Base-by-base conservation (phyloP, 768 basidiomycete genomes). In the Termitomyces bulborhizus region DNA sequence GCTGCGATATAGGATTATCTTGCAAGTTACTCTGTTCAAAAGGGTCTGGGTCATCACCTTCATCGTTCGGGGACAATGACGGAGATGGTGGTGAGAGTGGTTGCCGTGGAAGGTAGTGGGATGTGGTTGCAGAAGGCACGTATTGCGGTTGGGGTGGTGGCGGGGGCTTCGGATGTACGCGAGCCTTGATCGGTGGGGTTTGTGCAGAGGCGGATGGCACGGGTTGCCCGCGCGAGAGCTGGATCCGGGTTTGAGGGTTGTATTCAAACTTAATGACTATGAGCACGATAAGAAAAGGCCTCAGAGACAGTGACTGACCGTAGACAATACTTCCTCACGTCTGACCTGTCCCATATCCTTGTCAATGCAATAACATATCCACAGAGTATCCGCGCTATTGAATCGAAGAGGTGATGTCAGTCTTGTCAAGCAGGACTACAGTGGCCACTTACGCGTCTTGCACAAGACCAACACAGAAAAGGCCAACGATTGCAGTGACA, bases 391-490 rank as follows among this genome's bases (percentile, higher is more conserved):
- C 27, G 73, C 76, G 37, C 76, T 76, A 26, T 53, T n/a, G 58
- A 44, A 16, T 34, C 18, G 1, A 46, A n/a, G 1, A 4, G 1
- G 7, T n/a, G 16, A 39, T 12, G 37, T 50, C 26, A 50, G n/a
- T 7, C 37, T 46, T 40, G 21, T 13, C 37, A 21, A 6, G 3
- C 42, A 29, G 31, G 27, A 8, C 39, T 42, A 49, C 42, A 47
- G 18, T 21, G 4, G 52, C 3, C 1, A 70, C 76, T 64, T 57
- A 76, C 75, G 73, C 69, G 69, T 96, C 93, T 58, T 83, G 81
- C 39, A 94, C 81, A 4, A 93, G 73, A 4, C 90, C 90, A 6
- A 90, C 83, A 59, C 89, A 92, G 62, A 93, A 93, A 66, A 88
- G 65, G 1, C 90, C 87, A 32, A 93, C 90, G 21, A 94, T 73